Evolutionary conservation across 2,329 filamentous ascomycete species (phyloP), one percentile per base, ranked within the genome.

Genomic region (Cladosporium sp.): DNA sequence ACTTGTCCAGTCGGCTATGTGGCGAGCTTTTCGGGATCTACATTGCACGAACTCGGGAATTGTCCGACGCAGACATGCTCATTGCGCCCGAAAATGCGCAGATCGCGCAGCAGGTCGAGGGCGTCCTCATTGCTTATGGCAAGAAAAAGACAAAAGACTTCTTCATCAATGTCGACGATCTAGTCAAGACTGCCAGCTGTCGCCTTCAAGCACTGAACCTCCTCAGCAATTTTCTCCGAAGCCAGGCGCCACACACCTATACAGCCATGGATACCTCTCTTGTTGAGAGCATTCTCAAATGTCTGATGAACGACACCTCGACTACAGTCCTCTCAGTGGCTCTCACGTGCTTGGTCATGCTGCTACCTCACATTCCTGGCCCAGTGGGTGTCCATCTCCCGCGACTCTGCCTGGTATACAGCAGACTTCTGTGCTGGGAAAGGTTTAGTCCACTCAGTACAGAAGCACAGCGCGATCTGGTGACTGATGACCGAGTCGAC

Each of bases 341-440:
- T 1, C 71, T 93, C 46, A 86, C 85, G 4, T 80, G 82, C 7
- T 69, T 93, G 52, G 84, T 88, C 56, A 93, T 93, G 88, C 80
- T 92, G 22, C 67, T 93, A 43, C 88, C 88, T 1, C 86, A 91
- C 62, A 87, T 92, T 67, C 87, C 87, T 1, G 84, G 79, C 57
- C 84, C 84, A 2, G 69, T 91, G 12, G 80, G 83, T 2, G 76
- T 80, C 1, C 78, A 85, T 61, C 74, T 93, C 5, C 83, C 86
- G 25, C 80, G 81, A 16, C 72, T 93, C 15, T 93, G 92, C 74
- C 84, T 90, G 54, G 84, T 93, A 46, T 93, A 93, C 65, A 86
- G 84, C 49, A 77, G 88, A 42, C 69, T 92, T 38, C 70, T 93
- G 0, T 93, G 91, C 62, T 93, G 88, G 86, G 84, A 90, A 57